Evolutionary conservation across 371 early-diverging fungal genomes (phyloP).

Genomic region (Circinella umbellata): DNA sequence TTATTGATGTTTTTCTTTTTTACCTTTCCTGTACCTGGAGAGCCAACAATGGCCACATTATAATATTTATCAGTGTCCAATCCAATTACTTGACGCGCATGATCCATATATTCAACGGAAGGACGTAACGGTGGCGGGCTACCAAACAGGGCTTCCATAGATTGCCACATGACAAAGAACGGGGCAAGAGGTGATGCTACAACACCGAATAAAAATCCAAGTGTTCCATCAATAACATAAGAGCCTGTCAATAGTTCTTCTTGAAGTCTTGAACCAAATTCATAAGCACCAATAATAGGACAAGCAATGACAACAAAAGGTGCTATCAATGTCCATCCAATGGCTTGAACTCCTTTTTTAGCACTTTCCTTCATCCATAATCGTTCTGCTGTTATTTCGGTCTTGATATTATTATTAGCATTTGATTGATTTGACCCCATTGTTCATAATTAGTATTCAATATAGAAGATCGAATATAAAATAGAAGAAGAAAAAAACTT

Average conservation of each 20-base stretch:
- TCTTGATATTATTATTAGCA: neutral
- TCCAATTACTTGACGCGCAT: constrained; percentile 14
- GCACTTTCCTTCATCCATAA: constrained; percentile 28
- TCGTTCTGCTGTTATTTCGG: constrained; percentile 24
- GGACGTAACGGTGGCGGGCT: constrained; percentile 9
- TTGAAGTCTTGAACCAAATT: constrained; percentile 27
- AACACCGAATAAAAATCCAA: constrained; percentile 35
- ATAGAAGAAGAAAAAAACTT: too few relatives aligned
- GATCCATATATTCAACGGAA: neutral
- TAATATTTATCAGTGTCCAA: constrained; percentile 16
- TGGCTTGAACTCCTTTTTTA: constrained; percentile 26
- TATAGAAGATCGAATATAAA: too few relatives aligned
- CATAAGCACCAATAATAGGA: constrained; percentile 41
- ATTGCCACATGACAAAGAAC: constrained; percentile 27
- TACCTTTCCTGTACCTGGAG: constrained; percentile 43
- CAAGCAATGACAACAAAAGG: constrained; percentile 34
- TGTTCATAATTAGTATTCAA: neutral
- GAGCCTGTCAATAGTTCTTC: constrained; percentile 28
- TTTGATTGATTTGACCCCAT: neutral
- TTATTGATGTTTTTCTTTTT: neutral
- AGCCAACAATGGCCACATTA: constrained; percentile 35
- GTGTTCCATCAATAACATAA: constrained; percentile 19
- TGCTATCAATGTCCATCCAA: constrained; percentile 25
- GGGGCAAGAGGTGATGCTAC: constrained; percentile 34
- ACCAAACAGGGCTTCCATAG: constrained; percentile 26